Base-by-base conservation (phyloP, 208 protist genomes). In the Leishmania guyanensis region DNA sequence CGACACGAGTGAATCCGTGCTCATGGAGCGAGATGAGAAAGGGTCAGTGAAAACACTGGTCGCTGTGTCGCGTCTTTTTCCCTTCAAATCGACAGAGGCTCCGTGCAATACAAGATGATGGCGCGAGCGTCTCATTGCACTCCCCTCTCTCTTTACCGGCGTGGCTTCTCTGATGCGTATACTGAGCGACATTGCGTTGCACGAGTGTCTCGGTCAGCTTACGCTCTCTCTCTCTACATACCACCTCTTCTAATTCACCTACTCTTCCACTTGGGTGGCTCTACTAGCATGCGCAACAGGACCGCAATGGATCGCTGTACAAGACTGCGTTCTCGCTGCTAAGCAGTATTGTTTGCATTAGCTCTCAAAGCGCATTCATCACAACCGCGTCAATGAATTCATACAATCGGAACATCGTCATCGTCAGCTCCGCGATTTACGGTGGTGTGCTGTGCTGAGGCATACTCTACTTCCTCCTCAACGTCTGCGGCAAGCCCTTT, bases 381-480 rank as follows among this genome's bases (percentile, higher is more conserved):
- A 64, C n/a, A 43, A 8, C 33, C 72, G 6, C n/a, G 3, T 20
- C 26, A 20, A 90, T 88, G 86, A 56, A 83, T 8, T 73, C 69
- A 50, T 82, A 72, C n/a, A 36, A 68, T 9, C 80, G 86, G 22
- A 92, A 89, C 73, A 77, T 93, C n/a, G 90, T 89, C 66, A 86
- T 95, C 56, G 86, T 84, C 46, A 75, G 90, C 72, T 89, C 84
- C 56, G 80, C 85, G 22, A 51, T 92, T 48, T 90, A 95, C 71
- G 89, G 90, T 70, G 70, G 65, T 10, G 36, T 92, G 6, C 78
- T 94, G 0, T 50, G 87, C 33, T 75, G 54, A 36, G 90, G 88
- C 48, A 83, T 90, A 70, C 46, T 92, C 16, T 83, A 90, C 53
- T 89, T 92, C 51, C 53, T 68, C 46, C 33, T 91, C 26, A 77